Base-by-base conservation (phyloP, 2,329 filamentous ascomycete species). In the Zalaria obscura region DNA sequence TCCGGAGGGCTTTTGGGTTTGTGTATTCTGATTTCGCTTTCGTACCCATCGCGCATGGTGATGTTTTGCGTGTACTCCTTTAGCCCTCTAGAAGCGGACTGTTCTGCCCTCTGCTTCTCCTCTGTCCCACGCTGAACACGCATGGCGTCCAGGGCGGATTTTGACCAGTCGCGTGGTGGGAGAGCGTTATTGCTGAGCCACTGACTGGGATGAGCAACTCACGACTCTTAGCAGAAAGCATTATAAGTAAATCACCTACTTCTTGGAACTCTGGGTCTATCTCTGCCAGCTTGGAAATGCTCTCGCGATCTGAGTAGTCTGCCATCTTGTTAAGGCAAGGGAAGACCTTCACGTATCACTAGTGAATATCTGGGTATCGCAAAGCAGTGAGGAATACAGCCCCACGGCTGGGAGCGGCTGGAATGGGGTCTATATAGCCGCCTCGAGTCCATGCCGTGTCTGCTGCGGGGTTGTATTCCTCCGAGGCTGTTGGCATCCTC, bases 21-120 rank as follows among this genome's bases (percentile, higher is more conserved):
- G 36, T 60, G 55, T 29, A 62, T 52, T 18, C 56, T 52, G 34
- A 60, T 50, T 5, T 48, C 50, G 33, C 56, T 62, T 38, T 58
- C 45, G n/a, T 48, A 45, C 3, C 56, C 58, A 38, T 60, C 58
- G 5, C 58, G 52, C 47, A 58, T 51, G 9, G 48, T 45, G 27
- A 63, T 59, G 40, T 45, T 50, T 35, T 48, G 49, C 27, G 40
- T 43, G 9, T 35, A 40, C 38, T 48, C 46, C 4, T 44, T 35
- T n/a, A 42, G 34, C 7, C 42, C 41, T 25, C 43, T 43, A 4
- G 35, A 39, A 35, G 41, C 41, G 25, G 40, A n/a, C 4, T 38
- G 42, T 9, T 31, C 25, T n/a, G 39, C 35, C 10, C 27, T 41
- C 5, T 44, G 31, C 6, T 34, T 34, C 25, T 43, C 45, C 42